These are phyloP conservation scores for Cladophialophora immunda DNA, from an alignment of 2,329 filamentous ascomycete species.

Conservation along the genomic window DNA sequence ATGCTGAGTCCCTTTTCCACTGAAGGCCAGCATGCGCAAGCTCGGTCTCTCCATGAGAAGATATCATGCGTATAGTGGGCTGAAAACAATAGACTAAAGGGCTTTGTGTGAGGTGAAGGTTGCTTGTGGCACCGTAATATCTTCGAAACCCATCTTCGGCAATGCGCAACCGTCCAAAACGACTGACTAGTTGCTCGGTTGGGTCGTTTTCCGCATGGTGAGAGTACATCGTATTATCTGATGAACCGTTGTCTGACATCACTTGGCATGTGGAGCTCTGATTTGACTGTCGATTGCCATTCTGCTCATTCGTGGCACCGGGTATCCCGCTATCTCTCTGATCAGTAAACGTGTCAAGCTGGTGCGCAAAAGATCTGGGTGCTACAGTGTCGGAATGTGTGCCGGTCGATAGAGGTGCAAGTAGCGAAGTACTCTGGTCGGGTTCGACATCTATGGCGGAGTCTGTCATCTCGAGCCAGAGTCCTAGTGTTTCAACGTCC, in stretches of 20 bases:
- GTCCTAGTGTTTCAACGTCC: neutral
- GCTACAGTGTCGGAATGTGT: neutral
- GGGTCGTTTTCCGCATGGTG: constrained; percentile 44
- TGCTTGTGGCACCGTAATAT: constrained; percentile 57
- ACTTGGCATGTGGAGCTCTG: neutral
- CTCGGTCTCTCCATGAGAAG: constrained; percentile 51
- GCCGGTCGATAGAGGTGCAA: constrained; percentile 8
- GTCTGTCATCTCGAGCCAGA: constrained; percentile 8
- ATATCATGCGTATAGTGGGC: constrained; percentile 10
- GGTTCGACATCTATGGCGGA: constrained; percentile 2
- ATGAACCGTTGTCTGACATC: neutral
- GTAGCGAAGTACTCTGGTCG: constrained; percentile 4
- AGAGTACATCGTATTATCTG: constrained; percentile 20
- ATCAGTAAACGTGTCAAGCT: neutral
- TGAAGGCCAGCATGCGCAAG: constrained; percentile 53
- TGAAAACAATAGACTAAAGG: constrained; percentile 47
- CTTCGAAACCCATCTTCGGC: constrained; percentile 53
- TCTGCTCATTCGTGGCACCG: neutral
- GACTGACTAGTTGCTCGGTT: constrained; percentile 54
- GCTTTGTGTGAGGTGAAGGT: constrained; percentile 53
- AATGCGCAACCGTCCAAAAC: constrained; percentile 55
- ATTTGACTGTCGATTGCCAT: neutral
- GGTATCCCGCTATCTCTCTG: neutral
- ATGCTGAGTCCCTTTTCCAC: constrained; percentile 50
- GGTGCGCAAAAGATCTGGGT: neutral